Evolutionary conservation across 768 basidiomycete genomes (phyloP), one percentile per base, ranked within the genome.

Genomic region (Piloderma croceum): DNA sequence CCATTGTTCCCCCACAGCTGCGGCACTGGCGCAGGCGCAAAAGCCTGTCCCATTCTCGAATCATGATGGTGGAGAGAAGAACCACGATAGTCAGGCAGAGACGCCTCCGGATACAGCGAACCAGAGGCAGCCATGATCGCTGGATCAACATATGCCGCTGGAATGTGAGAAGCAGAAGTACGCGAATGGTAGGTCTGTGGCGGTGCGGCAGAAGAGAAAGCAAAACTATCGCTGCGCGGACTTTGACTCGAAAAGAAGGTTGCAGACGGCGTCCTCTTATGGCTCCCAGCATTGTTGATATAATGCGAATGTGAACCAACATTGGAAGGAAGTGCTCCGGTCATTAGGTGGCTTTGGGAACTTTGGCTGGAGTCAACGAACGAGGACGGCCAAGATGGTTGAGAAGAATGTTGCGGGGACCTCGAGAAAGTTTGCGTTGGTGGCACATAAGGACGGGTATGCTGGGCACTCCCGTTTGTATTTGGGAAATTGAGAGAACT

Each of bases 311-410:
- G 45, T 19, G 36, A 45, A 12, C 52, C 48, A 33, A 50, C 51
- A 6, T 44, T 36, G 7, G 53, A 39, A 18, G 53, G 45, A 6
- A 48, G 42, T 7, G 50, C 18, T 11, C 41, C 29, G 7, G 56
- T 58, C 31, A 45, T 41, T 12, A 57, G 38, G 36, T 56, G 53
- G 23, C 56, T 54, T 31, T 67, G 64, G 2, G 60, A 62, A 36
- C 50, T 53, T 44, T 60, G 59, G n/a, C 54, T 50, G 27, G 52
- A 47, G 20, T 41, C 56, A 5, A 52, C 37, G 37, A 61, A 64
- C 1, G 63, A 51, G 20, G 62, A 45, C 25, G 61, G 53, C 69
- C 69, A 69, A 7, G 61, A 62, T 15, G 64, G 58, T 34, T 67
- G 67, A 3, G 62, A 49, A 31, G 52, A 36, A 19, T 62, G 53